Base-by-base conservation (phyloP, 352 stramenopile genomes). In the Globisporangium emineosum region DNA sequence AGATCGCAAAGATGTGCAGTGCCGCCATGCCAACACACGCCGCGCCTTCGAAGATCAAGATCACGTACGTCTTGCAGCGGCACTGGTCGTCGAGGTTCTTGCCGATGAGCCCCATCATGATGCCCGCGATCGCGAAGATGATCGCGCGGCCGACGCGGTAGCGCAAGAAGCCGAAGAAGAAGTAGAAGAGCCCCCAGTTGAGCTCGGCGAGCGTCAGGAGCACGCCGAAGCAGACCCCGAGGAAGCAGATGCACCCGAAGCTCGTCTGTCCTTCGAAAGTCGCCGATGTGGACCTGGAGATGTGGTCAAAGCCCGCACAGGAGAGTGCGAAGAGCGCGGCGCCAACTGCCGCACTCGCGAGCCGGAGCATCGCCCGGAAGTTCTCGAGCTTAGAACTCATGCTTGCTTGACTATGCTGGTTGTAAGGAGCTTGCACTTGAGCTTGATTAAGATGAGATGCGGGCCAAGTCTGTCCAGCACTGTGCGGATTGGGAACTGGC, bases 121-220 rank as follows among this genome's bases (percentile, higher is more conserved):
- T 73, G 58, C 82, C 84, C 15, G 80, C 77, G 25, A 91, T 62
- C 8, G 49, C 42, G 37, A 90, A 91, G 42, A 91, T 61, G 27
- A 76, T 69, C 3, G 78, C 74, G 9, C 78, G 78, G 45, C 84
- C 82, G 37, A 91, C 40, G 57, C 82, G 84, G 57, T 91, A 93
- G 15, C 84, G 79, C 69, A 93, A 75, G 60, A 91, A 93, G 32
- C 84, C 84, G 42, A 93, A 93, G 69, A 91, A 80, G 67, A 86
- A 90, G 76, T 89, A 91, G 62, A 91, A 93, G 13, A 68, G 53
- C 53, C 86, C 79, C 71, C 69, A 88, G 52, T 80, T 77, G 58
- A 69, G 68, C 70, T 93, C 84, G 6, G 70, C 79, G n/a, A 91
- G 75, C 13, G 77, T 64, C 0, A 93, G 67, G 5, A 91, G 56